Conservation (phyloP, 345 rosid species). For the Euphorbia tirucalli region DNA sequence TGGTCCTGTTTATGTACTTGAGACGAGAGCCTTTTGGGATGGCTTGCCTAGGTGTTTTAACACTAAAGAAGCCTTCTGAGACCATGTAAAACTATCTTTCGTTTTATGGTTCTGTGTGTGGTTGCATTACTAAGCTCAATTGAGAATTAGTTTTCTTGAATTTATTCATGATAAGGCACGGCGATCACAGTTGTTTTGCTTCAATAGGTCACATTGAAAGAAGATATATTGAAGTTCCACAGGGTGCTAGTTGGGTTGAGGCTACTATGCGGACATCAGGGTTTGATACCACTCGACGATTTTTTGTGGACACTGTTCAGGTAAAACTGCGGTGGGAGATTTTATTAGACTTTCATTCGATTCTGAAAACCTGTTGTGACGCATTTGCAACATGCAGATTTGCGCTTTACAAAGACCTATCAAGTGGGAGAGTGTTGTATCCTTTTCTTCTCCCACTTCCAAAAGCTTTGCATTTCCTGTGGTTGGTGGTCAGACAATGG, state of each 20-base stretch:
- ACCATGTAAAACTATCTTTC: background rate
- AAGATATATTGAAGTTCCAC: slow-evolving; percentile 80
- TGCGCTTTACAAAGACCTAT: slow-evolving; percentile 89
- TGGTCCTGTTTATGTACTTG: no score
- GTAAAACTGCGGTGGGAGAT: slow-evolving; percentile 34
- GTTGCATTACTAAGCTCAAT: background rate
- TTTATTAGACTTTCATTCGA: background rate
- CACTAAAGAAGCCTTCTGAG: background rate
- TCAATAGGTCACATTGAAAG: slow-evolving; percentile 84
- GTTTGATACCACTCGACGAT: slow-evolving; percentile 83
- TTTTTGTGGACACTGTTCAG: slow-evolving; percentile 87
- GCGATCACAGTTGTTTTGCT: slow-evolving; percentile 6
- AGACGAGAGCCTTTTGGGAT: no score
- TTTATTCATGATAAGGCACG: background rate
- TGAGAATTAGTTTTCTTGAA: background rate
- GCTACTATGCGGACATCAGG: slow-evolving; percentile 81
- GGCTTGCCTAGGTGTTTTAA: no score
- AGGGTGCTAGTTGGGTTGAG: slow-evolving; percentile 93
- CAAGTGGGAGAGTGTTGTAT: slow-evolving; percentile 76
- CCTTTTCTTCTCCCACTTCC: slow-evolving; percentile 75
- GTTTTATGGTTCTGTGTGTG: background rate
- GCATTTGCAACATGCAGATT: slow-evolving; percentile 51
- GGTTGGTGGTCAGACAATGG: slow-evolving; percentile 89
- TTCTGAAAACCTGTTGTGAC: slow-evolving; percentile 29
- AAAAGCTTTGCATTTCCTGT: slow-evolving; percentile 81